Conservation (phyloP, 2,329 filamentous ascomycete genomes). For the Cladosporium sp. region DNA sequence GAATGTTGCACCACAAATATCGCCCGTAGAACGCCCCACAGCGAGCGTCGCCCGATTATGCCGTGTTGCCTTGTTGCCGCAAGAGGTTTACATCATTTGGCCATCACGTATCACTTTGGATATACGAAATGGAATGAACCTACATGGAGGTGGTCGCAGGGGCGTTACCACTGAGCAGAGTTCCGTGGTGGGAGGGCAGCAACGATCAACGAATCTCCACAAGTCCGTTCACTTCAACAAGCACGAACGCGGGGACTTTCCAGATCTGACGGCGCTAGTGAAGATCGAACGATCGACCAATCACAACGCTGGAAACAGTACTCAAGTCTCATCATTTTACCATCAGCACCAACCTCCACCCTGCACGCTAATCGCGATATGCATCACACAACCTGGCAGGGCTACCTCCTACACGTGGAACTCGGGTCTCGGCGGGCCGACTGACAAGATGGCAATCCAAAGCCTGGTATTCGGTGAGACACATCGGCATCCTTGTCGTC, state of each 20-base stretch:
- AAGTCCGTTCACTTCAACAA: not conserved
- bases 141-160: not conserved
- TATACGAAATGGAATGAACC: not conserved
- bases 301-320: not conserved
- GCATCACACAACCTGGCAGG: not conserved
- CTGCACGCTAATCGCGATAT: not conserved
- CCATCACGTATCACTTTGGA: not conserved
- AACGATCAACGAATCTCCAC: not conserved
- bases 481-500: not conserved
- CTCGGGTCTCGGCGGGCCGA: not conserved
- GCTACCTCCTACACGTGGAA: conserved; percentile 2
- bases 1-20: not conserved
- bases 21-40: not conserved
- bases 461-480: not conserved
- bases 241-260: not conserved
- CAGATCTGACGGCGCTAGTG: not conserved
- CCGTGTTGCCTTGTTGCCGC: not conserved
- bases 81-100: not conserved
- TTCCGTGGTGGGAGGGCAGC: not conserved
- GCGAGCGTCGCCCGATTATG: not conserved
- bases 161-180: not conserved
- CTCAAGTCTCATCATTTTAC: conserved; percentile 8
- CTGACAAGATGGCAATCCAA: not conserved
- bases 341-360: conserved; percentile 2
- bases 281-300: conserved; percentile 12